Percentiles rank a stretch among this genome's conserved stretches.
These are phyloP conservation scores for Aphelidium insulamus DNA, from an alignment of 371 early-diverging fungal genomes.

Conservation along the genomic window DNA sequence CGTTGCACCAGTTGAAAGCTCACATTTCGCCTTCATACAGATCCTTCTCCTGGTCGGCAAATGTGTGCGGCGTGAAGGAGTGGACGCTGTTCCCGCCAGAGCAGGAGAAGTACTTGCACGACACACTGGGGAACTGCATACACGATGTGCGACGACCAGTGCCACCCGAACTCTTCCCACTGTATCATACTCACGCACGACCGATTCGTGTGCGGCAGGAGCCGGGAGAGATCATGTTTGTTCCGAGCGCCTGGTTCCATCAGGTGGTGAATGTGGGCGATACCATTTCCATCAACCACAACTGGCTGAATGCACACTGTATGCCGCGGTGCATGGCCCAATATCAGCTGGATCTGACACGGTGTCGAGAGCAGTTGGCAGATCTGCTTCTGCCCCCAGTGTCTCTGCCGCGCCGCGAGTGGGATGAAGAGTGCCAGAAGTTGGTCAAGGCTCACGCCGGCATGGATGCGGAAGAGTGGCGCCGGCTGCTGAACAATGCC, in stretches of 20 bases:
- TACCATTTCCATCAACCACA: conserved; percentile 53
- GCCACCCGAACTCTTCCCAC: no score
- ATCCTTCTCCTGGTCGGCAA: conserved; percentile 55
- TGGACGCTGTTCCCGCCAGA: conserved; percentile 45
- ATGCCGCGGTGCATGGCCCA: no score
- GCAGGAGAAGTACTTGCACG: conserved; percentile 24
- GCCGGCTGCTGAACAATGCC: no score
- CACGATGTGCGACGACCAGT: conserved; percentile 40
- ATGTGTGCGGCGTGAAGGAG: conserved; percentile 41
- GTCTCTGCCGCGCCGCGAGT: no score
- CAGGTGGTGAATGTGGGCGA: conserved; percentile 41
- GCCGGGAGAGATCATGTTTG: conserved; percentile 41
- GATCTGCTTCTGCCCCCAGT: no score
- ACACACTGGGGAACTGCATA: conserved; percentile 17
- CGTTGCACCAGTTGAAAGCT: background rate
- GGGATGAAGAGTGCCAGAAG: no score
- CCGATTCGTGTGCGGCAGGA: conserved; percentile 24
- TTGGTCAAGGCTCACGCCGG: no score
- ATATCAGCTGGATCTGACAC: no score
- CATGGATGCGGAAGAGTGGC: no score
- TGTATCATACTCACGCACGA: no score
- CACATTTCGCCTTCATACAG: conserved; percentile 7
- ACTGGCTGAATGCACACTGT: conserved; percentile 45
- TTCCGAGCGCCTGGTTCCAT: conserved; percentile 54
- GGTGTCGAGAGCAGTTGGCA: no score